These are phyloP conservation scores for Naganishia randhawae DNA, from an alignment of 768 basidiomycete genomes.

Conservation along the genomic window DNA sequence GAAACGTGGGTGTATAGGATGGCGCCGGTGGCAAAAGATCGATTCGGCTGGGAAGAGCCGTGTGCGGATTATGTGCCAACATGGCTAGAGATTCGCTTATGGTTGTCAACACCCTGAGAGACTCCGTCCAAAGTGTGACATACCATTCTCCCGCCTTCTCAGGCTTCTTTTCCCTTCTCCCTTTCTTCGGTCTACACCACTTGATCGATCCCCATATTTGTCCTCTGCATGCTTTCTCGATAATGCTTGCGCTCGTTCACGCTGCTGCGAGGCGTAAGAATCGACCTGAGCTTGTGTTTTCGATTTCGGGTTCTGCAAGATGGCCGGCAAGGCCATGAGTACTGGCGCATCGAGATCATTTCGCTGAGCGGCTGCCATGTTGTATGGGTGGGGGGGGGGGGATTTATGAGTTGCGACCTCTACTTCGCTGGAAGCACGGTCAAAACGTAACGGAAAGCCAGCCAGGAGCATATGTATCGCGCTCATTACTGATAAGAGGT, in stretches of 20 bases:
- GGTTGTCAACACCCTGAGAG: background rate
- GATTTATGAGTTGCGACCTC: too few relatives aligned
- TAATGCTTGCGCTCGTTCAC: constrained; percentile 34
- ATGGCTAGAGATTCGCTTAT: constrained; percentile 29
- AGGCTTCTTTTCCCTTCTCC: constrained; percentile 43
- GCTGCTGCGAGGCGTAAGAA: constrained; percentile 46
- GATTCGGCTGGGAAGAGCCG: constrained; percentile 34
- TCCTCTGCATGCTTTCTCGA: constrained; percentile 35
- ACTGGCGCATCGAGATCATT: constrained; percentile 5
- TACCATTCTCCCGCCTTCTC: constrained; percentile 48
- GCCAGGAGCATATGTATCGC: too few relatives aligned
- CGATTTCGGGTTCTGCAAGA: constrained; percentile 44
- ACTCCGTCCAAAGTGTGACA: constrained; percentile 17
- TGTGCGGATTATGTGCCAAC: constrained; percentile 45
- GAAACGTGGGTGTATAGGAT: constrained; percentile 35
- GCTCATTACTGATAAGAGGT: too few relatives aligned
- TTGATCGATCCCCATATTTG: constrained; percentile 10
- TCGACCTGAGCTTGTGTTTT: constrained; percentile 37
- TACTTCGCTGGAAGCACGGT: too few relatives aligned
- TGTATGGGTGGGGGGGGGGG: background rate
- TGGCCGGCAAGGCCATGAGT: constrained; percentile 39
- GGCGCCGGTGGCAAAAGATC: constrained; percentile 42
- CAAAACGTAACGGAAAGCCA: too few relatives aligned
- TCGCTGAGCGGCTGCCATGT: constrained; percentile 1
- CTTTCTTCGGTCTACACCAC: constrained; percentile 26